Percentiles rank a stretch among this genome's conserved stretches.
Conservation (phyloP, 2,329 filamentous ascomycete genomes). For the Claviceps sorghi region DNA sequence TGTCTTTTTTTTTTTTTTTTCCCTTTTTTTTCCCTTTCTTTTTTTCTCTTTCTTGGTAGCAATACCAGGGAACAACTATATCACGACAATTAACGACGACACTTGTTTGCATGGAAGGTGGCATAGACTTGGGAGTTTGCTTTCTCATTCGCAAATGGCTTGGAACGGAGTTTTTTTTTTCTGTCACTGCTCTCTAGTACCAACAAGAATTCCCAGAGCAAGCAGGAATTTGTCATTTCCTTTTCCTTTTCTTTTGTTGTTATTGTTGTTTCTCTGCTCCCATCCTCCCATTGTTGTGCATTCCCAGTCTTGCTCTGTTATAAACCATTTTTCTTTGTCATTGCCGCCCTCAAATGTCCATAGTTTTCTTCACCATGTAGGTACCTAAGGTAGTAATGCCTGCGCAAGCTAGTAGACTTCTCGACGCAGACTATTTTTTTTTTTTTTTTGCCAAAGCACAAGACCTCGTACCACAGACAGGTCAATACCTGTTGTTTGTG, state of each 20-base stretch:
- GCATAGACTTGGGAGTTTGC: conserved; percentile 22
- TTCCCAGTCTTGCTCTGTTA: not conserved
- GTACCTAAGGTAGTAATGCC: not conserved
- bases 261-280: not conserved
- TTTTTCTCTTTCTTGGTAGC: conserved; percentile 5
- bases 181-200: not conserved
- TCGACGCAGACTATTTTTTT: not conserved
- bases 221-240: not conserved
- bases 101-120: conserved; percentile 19
- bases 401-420: not conserved
- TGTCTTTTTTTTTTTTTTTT: too few relatives aligned
- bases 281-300: not conserved
- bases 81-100: conserved; percentile 18
- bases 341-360: not conserved
- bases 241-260: not conserved
- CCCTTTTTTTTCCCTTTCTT: too few relatives aligned
- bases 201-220: not conserved
- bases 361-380: conserved; percentile 1
- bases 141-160: conserved; percentile 15
- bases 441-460: too few relatives aligned
- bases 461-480: too few relatives aligned
- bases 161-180: conserved; percentile 17
- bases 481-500: not conserved
- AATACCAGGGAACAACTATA: conserved; percentile 11
- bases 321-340: not conserved